Evolutionary conservation across 306 rosid genomes (phyloP).

Genomic region (Crotalaria pallida): DNA sequence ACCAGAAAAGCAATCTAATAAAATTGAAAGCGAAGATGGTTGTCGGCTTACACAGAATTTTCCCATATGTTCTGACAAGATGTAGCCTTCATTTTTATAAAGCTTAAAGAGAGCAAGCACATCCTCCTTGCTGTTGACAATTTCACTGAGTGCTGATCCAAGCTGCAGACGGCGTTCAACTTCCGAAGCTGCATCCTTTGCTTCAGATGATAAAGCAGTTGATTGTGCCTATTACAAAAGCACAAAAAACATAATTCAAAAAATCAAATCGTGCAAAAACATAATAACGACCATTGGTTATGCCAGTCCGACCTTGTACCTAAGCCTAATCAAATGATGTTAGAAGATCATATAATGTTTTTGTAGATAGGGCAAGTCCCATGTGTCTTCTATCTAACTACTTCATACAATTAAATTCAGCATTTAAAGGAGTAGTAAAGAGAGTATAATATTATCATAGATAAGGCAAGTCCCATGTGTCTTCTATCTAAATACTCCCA

Average conservation of each 20-base stretch:
- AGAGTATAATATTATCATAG: slow-evolving; percentile 2
- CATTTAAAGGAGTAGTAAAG: not conserved
- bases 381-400: not conserved
- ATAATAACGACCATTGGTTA: not conserved
- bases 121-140: slow-evolving; percentile 57
- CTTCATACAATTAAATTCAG: not conserved
- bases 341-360: not conserved
- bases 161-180: slow-evolving; percentile 70
- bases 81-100: slow-evolving; percentile 70
- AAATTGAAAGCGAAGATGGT: not conserved
- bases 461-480: not conserved
- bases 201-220: slow-evolving; percentile 56
- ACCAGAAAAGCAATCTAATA: not conserved
- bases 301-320: not conserved
- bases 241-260: slow-evolving; percentile 9
- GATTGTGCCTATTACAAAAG: slow-evolving; percentile 38
- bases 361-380: slow-evolving; percentile 1
- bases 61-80: slow-evolving; percentile 65
- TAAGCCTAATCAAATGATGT: slow-evolving; percentile 1
- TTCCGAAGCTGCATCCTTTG: slow-evolving; percentile 77
- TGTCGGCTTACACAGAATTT: slow-evolving; percentile 70
- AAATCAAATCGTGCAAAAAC: slow-evolving; percentile 18
- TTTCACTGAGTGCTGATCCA: slow-evolving; percentile 87
- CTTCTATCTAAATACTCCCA: not conserved
- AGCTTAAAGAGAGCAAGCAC: slow-evolving; percentile 61